phyloP scores from a whole-genome alignment of 306 rosid species.

The Trifolium dubium region DNA sequence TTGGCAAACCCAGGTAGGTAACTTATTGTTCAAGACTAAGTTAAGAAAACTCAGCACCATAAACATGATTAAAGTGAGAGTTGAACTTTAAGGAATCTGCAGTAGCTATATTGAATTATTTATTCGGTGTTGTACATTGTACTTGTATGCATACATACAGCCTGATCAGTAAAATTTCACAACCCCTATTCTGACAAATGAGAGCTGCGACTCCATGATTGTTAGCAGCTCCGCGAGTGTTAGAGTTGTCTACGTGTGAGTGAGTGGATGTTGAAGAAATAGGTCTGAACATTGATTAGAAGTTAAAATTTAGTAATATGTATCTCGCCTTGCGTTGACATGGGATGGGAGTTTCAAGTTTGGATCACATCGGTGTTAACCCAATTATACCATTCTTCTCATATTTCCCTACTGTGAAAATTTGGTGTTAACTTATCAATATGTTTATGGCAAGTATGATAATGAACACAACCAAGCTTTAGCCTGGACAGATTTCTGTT shows the following conservation, averaged over 20 bases:
- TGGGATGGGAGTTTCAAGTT: background rate
- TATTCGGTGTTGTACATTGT: constrained; percentile 19
- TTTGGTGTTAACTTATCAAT: constrained; percentile 30
- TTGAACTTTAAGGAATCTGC: constrained; percentile 10
- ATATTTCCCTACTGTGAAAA: background rate
- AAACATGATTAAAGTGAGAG: background rate
- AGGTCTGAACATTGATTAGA: background rate
- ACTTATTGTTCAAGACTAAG: background rate
- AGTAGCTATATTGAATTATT: constrained; percentile 10
- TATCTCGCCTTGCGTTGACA: background rate
- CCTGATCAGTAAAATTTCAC: constrained; percentile 15
- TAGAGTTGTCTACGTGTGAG: background rate
- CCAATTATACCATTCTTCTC: no score
- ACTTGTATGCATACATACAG: background rate
- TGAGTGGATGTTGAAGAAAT: background rate
- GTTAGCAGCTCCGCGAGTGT: no score
- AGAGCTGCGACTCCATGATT: background rate
- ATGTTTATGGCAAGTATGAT: constrained; percentile 17
- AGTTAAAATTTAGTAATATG: background rate
- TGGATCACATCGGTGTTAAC: background rate
- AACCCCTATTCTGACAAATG: background rate
- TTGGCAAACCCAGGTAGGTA: constrained; percentile 90
- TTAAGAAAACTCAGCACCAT: no score
- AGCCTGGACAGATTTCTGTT: background rate
- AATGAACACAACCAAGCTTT: constrained; percentile 18